Evolutionary conservation across 495 filamentous ascomycete genomes (phyloP), one percentile per base, ranked within the genome.

Genomic region (Bathelium albidoporum): DNA sequence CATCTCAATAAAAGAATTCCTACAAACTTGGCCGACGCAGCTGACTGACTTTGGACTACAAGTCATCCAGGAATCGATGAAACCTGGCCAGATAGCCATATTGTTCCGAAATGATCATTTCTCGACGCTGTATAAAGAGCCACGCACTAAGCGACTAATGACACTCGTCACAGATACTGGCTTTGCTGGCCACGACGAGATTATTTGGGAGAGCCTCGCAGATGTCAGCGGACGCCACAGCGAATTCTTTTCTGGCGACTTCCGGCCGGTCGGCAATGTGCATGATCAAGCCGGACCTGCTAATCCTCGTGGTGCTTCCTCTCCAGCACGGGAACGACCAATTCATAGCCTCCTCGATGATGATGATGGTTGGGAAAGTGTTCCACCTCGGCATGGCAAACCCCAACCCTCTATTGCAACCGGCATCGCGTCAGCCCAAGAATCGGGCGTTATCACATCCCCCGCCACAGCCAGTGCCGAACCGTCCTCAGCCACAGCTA

Each of bases 41-140:
- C 79, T 97, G 4, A 97, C 93, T 1, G 73, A 80, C 1, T 88
- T 86, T 74, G 94, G 94, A 0, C 82, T 98, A 0, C 79, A 86
- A 4, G 82, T 86, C 2, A 83, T 98, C 14, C 77, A 77, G 1
- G 80, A 82, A 52, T 80, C 75, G 7, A 73, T 96, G 53, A 74
- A 78, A 16, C 88, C 90, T 0, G 90, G 90, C 1, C 83, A 86
- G 0, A 79, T 95, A 9, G 89, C 88, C 0, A 97, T 98, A 58
- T 74, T 97, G 1, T 98, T 98, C 77, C 84, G 94, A 34, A 98
- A 98, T 66, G 93, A 97, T 69, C 94, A 98, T 74, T 98, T 98
- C 71, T 87, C 87, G 32, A 97, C 94, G 0, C 71, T 98, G 0
- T 95, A 96, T 72, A 85, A 90, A 64, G 77, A 94, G 65, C 90